These are phyloP conservation scores for Mycena vitilis DNA, from an alignment of 768 basidiomycete species.

Conservation along the genomic window DNA sequence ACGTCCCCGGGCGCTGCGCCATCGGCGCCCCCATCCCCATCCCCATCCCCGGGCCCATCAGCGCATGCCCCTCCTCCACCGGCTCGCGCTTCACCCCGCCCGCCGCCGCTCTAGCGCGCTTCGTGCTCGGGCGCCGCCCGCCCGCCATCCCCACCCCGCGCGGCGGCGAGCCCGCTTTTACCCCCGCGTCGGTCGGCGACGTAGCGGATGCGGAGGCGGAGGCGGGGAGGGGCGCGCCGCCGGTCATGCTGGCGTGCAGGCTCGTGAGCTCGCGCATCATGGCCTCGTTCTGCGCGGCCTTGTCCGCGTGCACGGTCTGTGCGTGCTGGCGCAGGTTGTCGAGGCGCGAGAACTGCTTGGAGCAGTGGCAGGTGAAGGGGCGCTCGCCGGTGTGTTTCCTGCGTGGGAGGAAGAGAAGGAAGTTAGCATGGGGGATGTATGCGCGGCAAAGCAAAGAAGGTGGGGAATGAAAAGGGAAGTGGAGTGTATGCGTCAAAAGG, in stretches of 20 bases:
- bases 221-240: neutral
- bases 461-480: neutral
- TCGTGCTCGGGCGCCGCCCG: neutral
- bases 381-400: slow-evolving; percentile 99
- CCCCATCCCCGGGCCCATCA: neutral
- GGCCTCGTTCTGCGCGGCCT: slow-evolving; percentile 86
- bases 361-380: slow-evolving; percentile 96
- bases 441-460: neutral
- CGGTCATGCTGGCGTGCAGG: slow-evolving; percentile 85
- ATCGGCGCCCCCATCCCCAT: slow-evolving; percentile 28
- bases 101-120: slow-evolving; percentile 14
- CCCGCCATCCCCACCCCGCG: neutral
- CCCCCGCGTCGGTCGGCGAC: too few species aligned
- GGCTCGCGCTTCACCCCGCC: slow-evolving; percentile 22
- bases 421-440: slow-evolving; percentile 21
- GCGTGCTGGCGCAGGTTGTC: slow-evolving; percentile 98
- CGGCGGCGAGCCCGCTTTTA: neutral
- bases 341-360: slow-evolving; percentile 94
- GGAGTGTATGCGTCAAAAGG: neutral
- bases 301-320: slow-evolving; percentile 96
- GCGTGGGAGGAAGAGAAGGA: slow-evolving; percentile 4
- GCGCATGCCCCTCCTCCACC: slow-evolving; percentile 3
- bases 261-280: slow-evolving; percentile 93
- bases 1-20: slow-evolving; percentile 73
- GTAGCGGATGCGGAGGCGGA: neutral